Base-by-base conservation (phyloP, 768 basidiomycete genomes). In the Epithele typhae region DNA sequence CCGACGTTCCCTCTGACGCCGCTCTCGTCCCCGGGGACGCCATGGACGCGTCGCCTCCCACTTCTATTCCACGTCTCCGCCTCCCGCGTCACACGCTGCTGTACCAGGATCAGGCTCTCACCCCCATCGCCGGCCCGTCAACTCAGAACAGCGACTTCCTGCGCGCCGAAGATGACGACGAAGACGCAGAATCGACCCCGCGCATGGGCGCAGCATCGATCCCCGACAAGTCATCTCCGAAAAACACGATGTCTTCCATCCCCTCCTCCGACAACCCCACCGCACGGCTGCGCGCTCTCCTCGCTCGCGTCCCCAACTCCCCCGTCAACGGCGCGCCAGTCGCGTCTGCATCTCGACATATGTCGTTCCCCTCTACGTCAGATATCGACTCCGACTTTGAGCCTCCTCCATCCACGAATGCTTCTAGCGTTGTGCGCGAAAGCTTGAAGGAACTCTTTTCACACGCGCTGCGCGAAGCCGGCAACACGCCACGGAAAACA, bases 371-470 rank as follows among this genome's bases (percentile, higher is more conserved):
- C 34, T 52, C 65, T 22, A 64, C 70, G 21, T 75, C 76, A 37
- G 76, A 78, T 43, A 60, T 72, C 9, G 80, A 81, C 35, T 81
- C 79, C 17, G 80, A 82, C 58, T 80, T 77, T 51, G 80, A 83
- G 42, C 66, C 69, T 15, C 74, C 71, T 10, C 63, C 64, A 25
- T 66, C 58, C 2, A 55, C 64, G 12, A 51, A 44, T 11, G 59
- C 65, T 7, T 72, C 74, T 23, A 81, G 77, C 45, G 56, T 75
- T 41, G 75, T 77, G 15, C 76, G 75, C 38, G 76, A 79, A 53
- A 82, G 73, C 59, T 59, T 88, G 37, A 83, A 73, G 59, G 74
- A 78, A 47, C 69, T 89, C 24, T 86, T 89, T 59, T 77, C 77
- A n/a, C 74, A 72, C 45, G 83, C 81, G 2, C 67, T 80, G 38